Conservation (phyloP, 768 basidiomycete species). For the Panellus pusillus region DNA sequence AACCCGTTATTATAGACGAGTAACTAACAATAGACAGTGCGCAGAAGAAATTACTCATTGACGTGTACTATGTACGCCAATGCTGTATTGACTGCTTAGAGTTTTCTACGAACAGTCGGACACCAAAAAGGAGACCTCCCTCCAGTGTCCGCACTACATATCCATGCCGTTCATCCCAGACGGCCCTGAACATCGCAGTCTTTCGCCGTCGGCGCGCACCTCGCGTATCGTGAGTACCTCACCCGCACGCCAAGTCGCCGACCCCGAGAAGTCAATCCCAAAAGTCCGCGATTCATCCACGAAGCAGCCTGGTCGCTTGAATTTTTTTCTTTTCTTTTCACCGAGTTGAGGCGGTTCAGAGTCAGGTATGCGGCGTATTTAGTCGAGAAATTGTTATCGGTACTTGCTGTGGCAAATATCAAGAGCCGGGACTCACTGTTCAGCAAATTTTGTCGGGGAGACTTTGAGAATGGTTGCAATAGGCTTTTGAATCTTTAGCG, state of each 20-base stretch:
- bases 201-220: neutral
- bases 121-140: neutral
- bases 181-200: neutral
- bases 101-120: neutral
- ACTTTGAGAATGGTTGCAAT: no score
- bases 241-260: neutral
- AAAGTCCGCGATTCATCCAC: constrained; percentile 1
- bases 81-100: no score
- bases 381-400: neutral
- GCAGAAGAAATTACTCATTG: no score
- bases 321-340: no score
- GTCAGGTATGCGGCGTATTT: no score
- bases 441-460: no score
- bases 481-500: no score
- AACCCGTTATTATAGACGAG: no score
- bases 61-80: no score
- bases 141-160: neutral
- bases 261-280: neutral
- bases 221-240: neutral
- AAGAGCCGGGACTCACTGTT: no score
- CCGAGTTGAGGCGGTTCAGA: no score
- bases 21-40: no score
- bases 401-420: neutral
- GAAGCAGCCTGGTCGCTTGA: neutral
- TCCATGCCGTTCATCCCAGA: neutral